Percentiles rank a stretch among this genome's conserved stretches.
phyloP scores from a whole-genome alignment of 768 basidiomycete species.

The Lyophyllum shimeji region DNA sequence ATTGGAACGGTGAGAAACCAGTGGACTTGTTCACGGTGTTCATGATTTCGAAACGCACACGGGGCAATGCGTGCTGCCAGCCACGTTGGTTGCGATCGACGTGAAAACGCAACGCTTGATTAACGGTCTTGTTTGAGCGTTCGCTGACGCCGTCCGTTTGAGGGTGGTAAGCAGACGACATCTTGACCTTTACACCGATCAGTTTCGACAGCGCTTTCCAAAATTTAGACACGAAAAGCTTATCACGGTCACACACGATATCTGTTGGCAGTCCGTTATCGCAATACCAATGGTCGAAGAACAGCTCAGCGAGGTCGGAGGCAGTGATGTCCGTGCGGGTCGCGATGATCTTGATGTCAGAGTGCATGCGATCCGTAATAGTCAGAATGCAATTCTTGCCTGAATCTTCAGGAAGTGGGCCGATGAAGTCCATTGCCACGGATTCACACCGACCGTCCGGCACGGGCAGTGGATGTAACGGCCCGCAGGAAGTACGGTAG shows the following conservation, averaged over 20 bases:
- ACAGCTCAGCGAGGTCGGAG: constrained; percentile 15
- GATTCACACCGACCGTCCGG: constrained; percentile 18
- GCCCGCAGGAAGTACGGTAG: neutral
- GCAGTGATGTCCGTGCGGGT: constrained; percentile 13
- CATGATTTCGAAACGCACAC: constrained; percentile 29
- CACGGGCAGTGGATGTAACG: constrained; percentile 18
- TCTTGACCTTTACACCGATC: constrained; percentile 23
- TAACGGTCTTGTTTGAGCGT: constrained; percentile 24
- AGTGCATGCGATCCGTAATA: constrained; percentile 25
- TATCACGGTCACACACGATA: constrained; percentile 23
- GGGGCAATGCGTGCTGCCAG: constrained; percentile 25
- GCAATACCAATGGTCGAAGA: constrained; percentile 33
- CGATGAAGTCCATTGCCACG: constrained; percentile 24
- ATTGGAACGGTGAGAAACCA: constrained; percentile 27
- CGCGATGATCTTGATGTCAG: constrained; percentile 21
- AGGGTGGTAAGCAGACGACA: neutral
- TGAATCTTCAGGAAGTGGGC: constrained; percentile 1
- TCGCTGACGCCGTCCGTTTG: neutral
- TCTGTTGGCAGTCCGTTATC: constrained; percentile 30
- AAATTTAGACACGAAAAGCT: constrained; percentile 22
- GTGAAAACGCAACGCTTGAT: constrained; percentile 24
- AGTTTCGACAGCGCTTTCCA: constrained; percentile 23
- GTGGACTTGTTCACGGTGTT: constrained; percentile 27
- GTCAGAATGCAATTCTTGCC: constrained; percentile 23
- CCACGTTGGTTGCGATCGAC: constrained; percentile 24